Evolutionary conservation across 2,329 filamentous ascomycete species (phyloP), one percentile per base, ranked within the genome.

Genomic region (Penicillium occitanis): DNA sequence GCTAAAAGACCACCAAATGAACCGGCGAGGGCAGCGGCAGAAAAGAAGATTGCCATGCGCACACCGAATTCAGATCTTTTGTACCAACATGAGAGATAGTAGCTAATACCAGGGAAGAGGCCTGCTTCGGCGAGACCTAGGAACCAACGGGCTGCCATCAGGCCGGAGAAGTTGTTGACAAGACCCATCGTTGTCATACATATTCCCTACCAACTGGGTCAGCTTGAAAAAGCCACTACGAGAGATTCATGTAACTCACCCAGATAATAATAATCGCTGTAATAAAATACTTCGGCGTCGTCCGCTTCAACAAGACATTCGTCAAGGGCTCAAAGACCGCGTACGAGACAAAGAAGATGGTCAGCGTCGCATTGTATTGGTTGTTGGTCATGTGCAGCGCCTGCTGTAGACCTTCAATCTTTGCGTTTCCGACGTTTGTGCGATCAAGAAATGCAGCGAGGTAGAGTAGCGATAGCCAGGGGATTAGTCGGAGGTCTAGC

Each of bases 1-100:
- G 93, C 93, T 4, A 97, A 84, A 0, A 97, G 84, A 1, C 93
- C 93, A 51, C 92, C 93, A 72, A 97, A 97, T 0, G 92, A 92
- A 0, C 92, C 92, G 0, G 91, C 89, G 0, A 95, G 79, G 0
- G 92, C 91, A 0, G 92, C 91, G 0, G 91, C 90, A 0, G 90
- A 92, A 81, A 95, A 96, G 81, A 95, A 94, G 65, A 93, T 87
- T 14, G 91, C 90, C 68, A 90, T 88, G 42, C 92, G 87, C n/a
- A 92, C 84, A 60, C 91, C 92, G 64, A 95, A 90, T 72, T 96
- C 92, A 17, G 84, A 86, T 42, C 91, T 84, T 73, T 87, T 90
- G 72, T 95, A 96, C 92, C 92, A 96, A 74, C 90, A 93, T 0
- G 88, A 91, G 0, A 95, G 84, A 73, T 93, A 93, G 76, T 92